These are phyloP conservation scores for Juncus effusus DNA, from an alignment of 176 grass and related monocot genomes.

Conservation along the genomic window DNA sequence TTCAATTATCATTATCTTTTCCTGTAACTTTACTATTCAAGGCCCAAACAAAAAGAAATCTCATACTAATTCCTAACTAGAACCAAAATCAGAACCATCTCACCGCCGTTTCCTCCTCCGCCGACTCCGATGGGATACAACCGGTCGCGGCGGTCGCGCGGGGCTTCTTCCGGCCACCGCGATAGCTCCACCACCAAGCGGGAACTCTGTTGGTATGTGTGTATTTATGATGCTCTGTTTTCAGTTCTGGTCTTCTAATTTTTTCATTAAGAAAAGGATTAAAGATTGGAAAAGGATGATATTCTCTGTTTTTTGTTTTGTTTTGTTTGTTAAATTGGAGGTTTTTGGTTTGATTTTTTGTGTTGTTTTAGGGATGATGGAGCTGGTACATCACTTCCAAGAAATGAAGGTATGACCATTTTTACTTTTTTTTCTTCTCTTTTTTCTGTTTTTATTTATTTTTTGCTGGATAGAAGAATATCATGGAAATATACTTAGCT, in stretches of 20 bases:
- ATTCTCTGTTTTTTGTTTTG: not conserved
- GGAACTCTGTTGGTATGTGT: constrained; percentile 37
- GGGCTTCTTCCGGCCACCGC: constrained; percentile 27
- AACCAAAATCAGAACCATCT: not conserved
- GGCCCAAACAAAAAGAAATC: too few relatives aligned
- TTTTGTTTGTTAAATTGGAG: not conserved
- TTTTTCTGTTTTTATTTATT: not conserved
- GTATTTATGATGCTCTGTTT: too few relatives aligned
- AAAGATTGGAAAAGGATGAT: not conserved
- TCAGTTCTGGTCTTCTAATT: too few relatives aligned
- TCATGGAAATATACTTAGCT: too few relatives aligned
- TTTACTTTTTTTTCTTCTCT: not conserved
- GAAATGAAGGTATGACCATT: constrained; percentile 54
- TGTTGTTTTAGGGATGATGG: constrained; percentile 52
- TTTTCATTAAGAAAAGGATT: too few relatives aligned
- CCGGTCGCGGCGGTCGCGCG: constrained; percentile 50
- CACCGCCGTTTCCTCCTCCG: constrained; percentile 16
- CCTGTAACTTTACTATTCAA: too few relatives aligned
- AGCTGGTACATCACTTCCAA: constrained; percentile 58
- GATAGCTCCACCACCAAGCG: constrained; percentile 31
- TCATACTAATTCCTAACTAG: too few relatives aligned
- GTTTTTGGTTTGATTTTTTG: not conserved
- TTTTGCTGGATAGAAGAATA: not conserved
- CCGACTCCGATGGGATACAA: constrained; percentile 62
- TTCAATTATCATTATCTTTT: too few relatives aligned